Conservation (phyloP, 192 early-diverging fungal species). For the Gorgonomyces haynaldii region DNA sequence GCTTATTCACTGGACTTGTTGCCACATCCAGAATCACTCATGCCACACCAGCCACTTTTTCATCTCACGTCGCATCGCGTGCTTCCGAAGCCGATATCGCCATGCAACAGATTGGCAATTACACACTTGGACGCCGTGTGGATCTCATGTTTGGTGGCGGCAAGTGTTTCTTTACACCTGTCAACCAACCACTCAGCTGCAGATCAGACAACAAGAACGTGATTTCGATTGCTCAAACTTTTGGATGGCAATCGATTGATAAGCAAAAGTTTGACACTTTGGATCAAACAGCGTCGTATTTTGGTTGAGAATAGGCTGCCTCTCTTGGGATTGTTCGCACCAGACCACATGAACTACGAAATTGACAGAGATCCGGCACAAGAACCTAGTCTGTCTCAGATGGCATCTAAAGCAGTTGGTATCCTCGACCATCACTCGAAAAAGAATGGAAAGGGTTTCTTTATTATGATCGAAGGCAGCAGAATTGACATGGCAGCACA, state of each 20-base stretch:
- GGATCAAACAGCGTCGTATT: background rate
- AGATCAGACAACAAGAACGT: constrained; percentile 64
- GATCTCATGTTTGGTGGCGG: constrained; percentile 93
- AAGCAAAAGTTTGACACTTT: background rate
- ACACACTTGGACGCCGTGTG: constrained; percentile 64
- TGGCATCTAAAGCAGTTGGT: constrained; percentile 71
- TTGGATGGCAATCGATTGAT: constrained; percentile 58
- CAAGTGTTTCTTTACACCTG: constrained; percentile 75
- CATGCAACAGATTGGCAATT: constrained; percentile 79
- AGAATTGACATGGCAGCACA: constrained; percentile 97
- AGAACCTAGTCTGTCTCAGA: constrained; percentile 75
- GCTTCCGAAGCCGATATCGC: constrained; percentile 71
- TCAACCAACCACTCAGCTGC: constrained; percentile 53
- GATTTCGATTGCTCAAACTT: constrained; percentile 32
- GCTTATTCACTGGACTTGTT: constrained; percentile 81
- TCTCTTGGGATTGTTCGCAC: constrained; percentile 61
- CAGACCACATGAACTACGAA: constrained; percentile 84
- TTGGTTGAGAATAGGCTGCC: constrained; percentile 37
- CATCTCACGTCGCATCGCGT: constrained; percentile 68
- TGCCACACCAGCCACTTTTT: constrained; percentile 48
- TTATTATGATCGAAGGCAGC: constrained; percentile 94
- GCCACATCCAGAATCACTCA: constrained; percentile 93
- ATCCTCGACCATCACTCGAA: constrained; percentile 47
- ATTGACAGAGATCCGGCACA: constrained; percentile 61
- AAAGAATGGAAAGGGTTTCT: constrained; percentile 62